Conservation (phyloP, 2,329 filamentous ascomycete species). For the Cladosporium sphaerospermum region DNA sequence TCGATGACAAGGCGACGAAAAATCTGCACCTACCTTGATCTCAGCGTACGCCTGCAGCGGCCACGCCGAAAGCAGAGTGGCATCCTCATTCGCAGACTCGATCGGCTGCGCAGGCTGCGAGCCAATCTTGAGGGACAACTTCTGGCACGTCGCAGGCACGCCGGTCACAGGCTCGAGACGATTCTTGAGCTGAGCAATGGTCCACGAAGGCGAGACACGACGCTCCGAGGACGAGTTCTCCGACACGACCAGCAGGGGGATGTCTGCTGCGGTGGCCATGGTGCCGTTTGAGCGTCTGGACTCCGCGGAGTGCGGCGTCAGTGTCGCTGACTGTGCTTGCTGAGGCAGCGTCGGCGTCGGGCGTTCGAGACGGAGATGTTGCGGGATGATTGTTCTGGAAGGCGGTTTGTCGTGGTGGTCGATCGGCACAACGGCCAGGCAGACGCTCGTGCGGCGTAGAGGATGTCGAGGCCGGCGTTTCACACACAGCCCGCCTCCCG, state of each 20-base stretch:
- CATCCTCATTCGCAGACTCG: slow-evolving; percentile 67
- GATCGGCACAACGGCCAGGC: background rate
- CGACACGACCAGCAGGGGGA: slow-evolving; percentile 68
- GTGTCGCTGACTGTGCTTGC: background rate
- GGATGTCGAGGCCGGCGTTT: background rate
- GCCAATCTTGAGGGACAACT: slow-evolving; percentile 63
- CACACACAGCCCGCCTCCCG: background rate
- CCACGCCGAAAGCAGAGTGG: slow-evolving; percentile 57
- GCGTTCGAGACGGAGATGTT: background rate
- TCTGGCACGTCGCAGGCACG: slow-evolving; percentile 74
- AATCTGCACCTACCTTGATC: slow-evolving; percentile 60
- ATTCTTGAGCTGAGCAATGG: slow-evolving; percentile 71
- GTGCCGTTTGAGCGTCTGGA: background rate
- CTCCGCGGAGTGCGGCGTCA: background rate
- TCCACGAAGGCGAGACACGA: slow-evolving; percentile 88
- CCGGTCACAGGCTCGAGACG: slow-evolving; percentile 93
- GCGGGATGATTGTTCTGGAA: background rate
- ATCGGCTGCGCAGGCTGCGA: slow-evolving; percentile 59
- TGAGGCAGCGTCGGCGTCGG: background rate
- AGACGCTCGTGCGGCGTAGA: background rate
- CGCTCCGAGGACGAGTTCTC: slow-evolving; percentile 78
- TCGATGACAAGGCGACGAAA: too few relatives aligned
- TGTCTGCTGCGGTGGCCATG: slow-evolving; percentile 50
- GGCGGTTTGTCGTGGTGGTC: background rate
- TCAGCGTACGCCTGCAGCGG: slow-evolving; percentile 69